Conservation (phyloP, 495 filamentous ascomycete genomes). For the Aspergillus panamensis region DNA sequence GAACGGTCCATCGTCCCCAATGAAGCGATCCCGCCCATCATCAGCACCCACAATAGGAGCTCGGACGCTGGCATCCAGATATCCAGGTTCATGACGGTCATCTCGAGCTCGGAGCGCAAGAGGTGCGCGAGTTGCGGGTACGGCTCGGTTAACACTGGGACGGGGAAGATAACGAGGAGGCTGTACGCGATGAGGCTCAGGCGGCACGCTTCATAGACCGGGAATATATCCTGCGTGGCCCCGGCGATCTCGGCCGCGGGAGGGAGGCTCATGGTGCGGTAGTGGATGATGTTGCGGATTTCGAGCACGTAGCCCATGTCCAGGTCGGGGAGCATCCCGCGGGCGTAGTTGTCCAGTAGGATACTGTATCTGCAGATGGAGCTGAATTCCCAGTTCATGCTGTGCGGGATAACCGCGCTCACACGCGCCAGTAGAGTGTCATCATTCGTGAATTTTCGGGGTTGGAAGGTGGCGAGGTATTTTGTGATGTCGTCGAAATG, state of each 20-base stretch:
- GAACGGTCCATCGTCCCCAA: not conserved
- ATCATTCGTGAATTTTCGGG: not conserved
- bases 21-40: slow-evolving; percentile 1
- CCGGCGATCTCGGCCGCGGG: not conserved
- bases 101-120: not conserved
- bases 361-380: not conserved
- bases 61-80: slow-evolving; percentile 2
- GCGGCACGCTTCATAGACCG: not conserved
- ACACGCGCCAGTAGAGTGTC: not conserved
- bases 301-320: not conserved
- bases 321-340: not conserved
- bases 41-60: slow-evolving; percentile 4
- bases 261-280: slow-evolving; percentile 2
- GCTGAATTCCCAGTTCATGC: not conserved
- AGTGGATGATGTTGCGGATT: slow-evolving; percentile 3
- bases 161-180: not conserved
- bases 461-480: not conserved
- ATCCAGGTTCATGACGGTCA: not conserved
- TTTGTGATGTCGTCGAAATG: not conserved
- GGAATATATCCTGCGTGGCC: not conserved
- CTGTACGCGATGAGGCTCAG: slow-evolving; percentile 3
- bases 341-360: not conserved
- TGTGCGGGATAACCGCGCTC: not conserved
- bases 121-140: not conserved
- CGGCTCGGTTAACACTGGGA: not conserved